Conservation (phyloP, 2,329 filamentous ascomycete genomes). For the Xylariaceae sp. region DNA sequence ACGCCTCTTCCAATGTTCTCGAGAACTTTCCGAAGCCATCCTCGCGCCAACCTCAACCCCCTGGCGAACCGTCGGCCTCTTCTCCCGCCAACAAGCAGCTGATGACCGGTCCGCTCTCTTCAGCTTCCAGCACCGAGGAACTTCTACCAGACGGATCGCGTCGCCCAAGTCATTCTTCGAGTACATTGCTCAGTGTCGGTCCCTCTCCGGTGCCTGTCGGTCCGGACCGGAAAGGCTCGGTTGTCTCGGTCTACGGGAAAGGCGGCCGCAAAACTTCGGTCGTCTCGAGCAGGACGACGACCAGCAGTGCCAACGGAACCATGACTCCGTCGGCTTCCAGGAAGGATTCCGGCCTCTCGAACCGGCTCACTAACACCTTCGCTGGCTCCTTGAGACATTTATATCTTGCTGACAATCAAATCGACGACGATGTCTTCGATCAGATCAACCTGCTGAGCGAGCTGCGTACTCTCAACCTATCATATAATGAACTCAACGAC, state of each 20-base stretch:
- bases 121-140: slow-evolving; percentile 71
- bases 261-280: slow-evolving; percentile 80
- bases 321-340: slow-evolving; percentile 51
- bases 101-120: slow-evolving; percentile 41
- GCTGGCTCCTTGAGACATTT: slow-evolving; percentile 76
- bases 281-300: slow-evolving; percentile 55
- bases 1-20: slow-evolving; percentile 90
- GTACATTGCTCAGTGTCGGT: slow-evolving; percentile 66
- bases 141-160: slow-evolving; percentile 51
- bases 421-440: slow-evolving; percentile 93
- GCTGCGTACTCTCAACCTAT: slow-evolving; percentile 81
- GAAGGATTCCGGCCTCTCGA: slow-evolving; percentile 85
- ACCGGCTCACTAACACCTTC: slow-evolving; percentile 77
- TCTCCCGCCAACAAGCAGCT: slow-evolving; percentile 33
- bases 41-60: slow-evolving; percentile 57
- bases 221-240: slow-evolving; percentile 69
- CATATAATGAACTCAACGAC: slow-evolving; percentile 90
- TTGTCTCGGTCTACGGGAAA: slow-evolving; percentile 72
- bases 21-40: slow-evolving; percentile 84
- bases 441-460: slow-evolving; percentile 78
- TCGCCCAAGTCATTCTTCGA: slow-evolving; percentile 78
- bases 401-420: slow-evolving; percentile 85
- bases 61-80: slow-evolving; percentile 37
- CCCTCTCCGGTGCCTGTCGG: slow-evolving; percentile 58
- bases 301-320: slow-evolving; percentile 36